A percentile compares a stretch with the other conserved stretches of the same genome.
Evolutionary conservation across 768 basidiomycete species (phyloP).

Genomic region (Cubamyces lactineus): DNA sequence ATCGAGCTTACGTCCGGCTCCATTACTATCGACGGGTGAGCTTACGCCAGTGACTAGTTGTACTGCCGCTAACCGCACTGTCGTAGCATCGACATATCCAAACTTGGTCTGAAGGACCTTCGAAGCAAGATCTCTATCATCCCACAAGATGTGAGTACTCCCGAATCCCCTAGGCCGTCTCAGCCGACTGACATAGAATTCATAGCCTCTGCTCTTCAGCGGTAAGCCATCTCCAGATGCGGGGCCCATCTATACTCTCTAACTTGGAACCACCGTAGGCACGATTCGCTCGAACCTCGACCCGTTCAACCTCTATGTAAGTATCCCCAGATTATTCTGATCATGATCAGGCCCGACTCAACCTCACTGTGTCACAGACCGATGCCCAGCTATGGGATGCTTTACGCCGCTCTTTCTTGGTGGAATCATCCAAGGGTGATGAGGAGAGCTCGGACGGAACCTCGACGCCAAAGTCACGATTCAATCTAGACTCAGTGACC

Average conservation of each 20-base stretch:
- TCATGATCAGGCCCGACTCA: no score
- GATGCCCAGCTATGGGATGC: conserved; percentile 74
- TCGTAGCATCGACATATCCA: conserved; percentile 61
- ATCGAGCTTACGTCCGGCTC: conserved; percentile 64
- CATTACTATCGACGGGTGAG: conserved; percentile 67
- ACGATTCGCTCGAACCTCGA: conserved; percentile 60
- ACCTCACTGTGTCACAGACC: conserved; percentile 8
- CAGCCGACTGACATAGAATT: background rate
- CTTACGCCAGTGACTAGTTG: background rate
- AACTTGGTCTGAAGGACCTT: conserved; percentile 66
- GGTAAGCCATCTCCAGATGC: conserved; percentile 41
- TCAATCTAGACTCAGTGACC: conserved; percentile 53
- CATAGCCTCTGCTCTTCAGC: conserved; percentile 58
- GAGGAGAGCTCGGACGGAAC: conserved; percentile 18
- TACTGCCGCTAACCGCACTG: conserved; percentile 13
- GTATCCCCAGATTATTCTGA: conserved; percentile 38
- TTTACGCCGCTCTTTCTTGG: conserved; percentile 60
- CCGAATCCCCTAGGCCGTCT: conserved; percentile 11
- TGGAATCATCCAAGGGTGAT: conserved; percentile 36
- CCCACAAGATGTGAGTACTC: conserved; percentile 62
- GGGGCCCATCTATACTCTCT: background rate
- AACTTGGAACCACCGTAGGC: conserved; percentile 36
- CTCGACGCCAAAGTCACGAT: conserved; percentile 37
- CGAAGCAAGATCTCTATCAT: conserved; percentile 64
- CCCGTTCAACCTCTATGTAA: conserved; percentile 54